Percentiles rank a stretch among this genome's conserved stretches.
Evolutionary conservation across 371 early-diverging fungal genomes (phyloP).

Genomic region (Mortierella sp.): DNA sequence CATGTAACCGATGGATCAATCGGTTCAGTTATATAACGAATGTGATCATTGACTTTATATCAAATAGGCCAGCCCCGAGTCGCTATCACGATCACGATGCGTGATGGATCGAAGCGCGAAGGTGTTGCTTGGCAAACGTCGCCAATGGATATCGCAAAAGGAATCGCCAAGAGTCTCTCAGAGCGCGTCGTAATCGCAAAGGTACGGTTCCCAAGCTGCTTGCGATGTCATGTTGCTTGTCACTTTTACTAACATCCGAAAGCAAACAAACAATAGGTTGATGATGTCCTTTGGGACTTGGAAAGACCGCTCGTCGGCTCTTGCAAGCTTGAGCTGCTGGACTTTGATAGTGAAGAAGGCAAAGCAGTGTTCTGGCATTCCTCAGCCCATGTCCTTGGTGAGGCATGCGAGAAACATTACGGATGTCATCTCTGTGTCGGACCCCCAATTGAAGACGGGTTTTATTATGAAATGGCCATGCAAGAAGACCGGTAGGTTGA

Average conservation of each 20-base stretch:
- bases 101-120: constrained; percentile 86
- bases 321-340: constrained; percentile 90
- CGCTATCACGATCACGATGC: constrained; percentile 90
- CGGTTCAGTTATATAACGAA: not conserved
- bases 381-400: constrained; percentile 99
- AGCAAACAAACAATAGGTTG: constrained; percentile 41
- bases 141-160: constrained; percentile 92
- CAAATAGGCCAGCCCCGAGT: constrained; percentile 82
- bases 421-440: constrained; percentile 98
- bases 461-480: constrained; percentile 98
- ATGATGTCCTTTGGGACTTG: constrained; percentile 96
- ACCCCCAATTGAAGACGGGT: constrained; percentile 98
- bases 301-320: constrained; percentile 87
- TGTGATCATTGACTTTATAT: not conserved
- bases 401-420: constrained; percentile 97
- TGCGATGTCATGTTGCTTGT: not conserved
- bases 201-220: constrained; percentile 60
- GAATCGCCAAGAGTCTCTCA: constrained; percentile 89
- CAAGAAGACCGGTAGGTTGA: constrained; percentile 69
- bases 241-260: not conserved
- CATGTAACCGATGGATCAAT: not conserved
- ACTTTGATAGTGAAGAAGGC: constrained; percentile 97
- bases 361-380: constrained; percentile 99
- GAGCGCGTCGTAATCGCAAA: constrained; percentile 96
- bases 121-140: constrained; percentile 96